These are phyloP conservation scores for Populus hybrid DNA, from an alignment of 441 rosid species.

Conservation along the genomic window DNA sequence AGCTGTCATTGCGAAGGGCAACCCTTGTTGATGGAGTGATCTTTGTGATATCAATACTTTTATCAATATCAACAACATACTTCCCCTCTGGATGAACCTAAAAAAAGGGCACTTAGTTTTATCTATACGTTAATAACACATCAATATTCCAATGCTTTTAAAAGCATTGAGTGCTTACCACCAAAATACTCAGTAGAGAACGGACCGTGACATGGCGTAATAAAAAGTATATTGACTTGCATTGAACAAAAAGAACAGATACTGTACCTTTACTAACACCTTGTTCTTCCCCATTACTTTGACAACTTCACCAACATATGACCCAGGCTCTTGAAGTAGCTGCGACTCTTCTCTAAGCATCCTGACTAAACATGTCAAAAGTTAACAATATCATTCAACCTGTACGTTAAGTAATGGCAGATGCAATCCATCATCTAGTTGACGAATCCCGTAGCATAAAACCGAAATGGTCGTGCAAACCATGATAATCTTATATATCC, in stretches of 20 bases:
- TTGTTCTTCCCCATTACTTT: constrained; percentile 98
- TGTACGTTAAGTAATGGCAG: not conserved
- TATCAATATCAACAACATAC: constrained; percentile 96
- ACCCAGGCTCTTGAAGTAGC: constrained; percentile 98
- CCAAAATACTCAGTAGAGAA: not conserved
- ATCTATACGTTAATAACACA: not conserved
- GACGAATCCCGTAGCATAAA: not conserved
- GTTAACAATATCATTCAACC: not conserved
- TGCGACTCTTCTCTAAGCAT: constrained; percentile 96
- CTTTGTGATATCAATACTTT: constrained; percentile 88
- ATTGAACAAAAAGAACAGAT: not conserved
- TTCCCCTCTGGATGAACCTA: constrained; percentile 99
- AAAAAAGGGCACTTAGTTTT: not conserved
- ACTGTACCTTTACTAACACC: constrained; percentile 86
- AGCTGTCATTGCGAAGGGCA: constrained; percentile 98
- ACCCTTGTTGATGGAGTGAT: constrained; percentile 95
- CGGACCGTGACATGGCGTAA: not conserved
- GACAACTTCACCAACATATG: constrained; percentile 98
- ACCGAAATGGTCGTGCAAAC: not conserved
- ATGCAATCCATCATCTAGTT: not conserved
- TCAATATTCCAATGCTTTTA: too few species aligned
- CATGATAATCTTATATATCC: not conserved
- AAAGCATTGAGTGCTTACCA: not conserved
- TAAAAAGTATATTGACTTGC: not conserved
- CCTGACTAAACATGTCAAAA: constrained; percentile 46